Evolutionary conservation across 192 early-diverging fungal species (phyloP).

Genomic region (Backusella luteola): DNA sequence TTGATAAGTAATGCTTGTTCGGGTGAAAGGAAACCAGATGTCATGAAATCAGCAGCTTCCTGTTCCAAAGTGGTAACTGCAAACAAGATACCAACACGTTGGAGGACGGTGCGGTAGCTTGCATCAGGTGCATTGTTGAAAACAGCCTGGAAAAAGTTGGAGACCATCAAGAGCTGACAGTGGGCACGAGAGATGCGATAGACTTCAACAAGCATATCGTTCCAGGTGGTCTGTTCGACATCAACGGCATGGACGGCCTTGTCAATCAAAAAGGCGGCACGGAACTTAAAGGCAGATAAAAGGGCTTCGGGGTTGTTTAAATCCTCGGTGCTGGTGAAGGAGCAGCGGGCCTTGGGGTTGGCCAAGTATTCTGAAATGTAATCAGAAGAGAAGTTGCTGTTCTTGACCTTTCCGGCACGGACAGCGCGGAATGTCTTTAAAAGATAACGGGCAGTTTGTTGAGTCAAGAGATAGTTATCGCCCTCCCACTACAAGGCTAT

Average conservation of each 20-base stretch:
- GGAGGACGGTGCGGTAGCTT: slow-evolving; percentile 42
- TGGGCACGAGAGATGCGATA: slow-evolving; percentile 72
- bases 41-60: slow-evolving; percentile 62
- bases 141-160: slow-evolving; percentile 68
- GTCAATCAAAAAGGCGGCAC: slow-evolving; percentile 64
- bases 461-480: slow-evolving; percentile 82
- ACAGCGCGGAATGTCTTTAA: slow-evolving; percentile 60
- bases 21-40: slow-evolving; percentile 51
- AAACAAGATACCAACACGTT: slow-evolving; percentile 44
- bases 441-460: slow-evolving; percentile 86
- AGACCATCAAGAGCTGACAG: slow-evolving; percentile 70
- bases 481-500: slow-evolving; percentile 59
- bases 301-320: slow-evolving; percentile 57
- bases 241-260: slow-evolving; percentile 60
- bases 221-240: slow-evolving; percentile 59
- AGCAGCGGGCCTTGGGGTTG: slow-evolving; percentile 52
- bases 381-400: slow-evolving; percentile 33
- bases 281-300: slow-evolving; percentile 61
- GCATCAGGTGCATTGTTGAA: slow-evolving; percentile 31
- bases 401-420: slow-evolving; percentile 41
- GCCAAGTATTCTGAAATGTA: slow-evolving; percentile 48
- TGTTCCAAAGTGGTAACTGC: slow-evolving; percentile 64
- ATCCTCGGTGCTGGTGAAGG: slow-evolving; percentile 42
- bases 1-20: slow-evolving; percentile 51
- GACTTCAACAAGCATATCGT: slow-evolving; percentile 73